Conservation (phyloP, 2,329 filamentous ascomycete genomes). For the Aspergillus fructus region DNA sequence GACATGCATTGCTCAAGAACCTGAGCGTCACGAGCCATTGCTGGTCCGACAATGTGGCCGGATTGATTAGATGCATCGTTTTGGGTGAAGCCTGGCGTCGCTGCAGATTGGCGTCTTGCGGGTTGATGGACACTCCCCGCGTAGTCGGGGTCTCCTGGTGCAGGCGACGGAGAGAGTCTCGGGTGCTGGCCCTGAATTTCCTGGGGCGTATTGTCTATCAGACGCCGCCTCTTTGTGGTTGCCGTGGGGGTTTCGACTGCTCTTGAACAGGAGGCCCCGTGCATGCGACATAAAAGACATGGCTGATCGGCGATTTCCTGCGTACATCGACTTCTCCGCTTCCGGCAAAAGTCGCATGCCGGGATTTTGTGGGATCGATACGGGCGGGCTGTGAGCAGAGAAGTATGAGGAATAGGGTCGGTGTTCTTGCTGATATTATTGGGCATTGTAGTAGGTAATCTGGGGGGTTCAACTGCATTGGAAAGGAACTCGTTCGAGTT, state of each 20-base stretch:
- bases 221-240: background rate
- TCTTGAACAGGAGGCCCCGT: slow-evolving; percentile 1
- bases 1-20: slow-evolving; percentile 7
- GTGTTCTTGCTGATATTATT: background rate
- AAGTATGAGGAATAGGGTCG: background rate
- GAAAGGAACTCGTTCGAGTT: background rate
- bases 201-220: background rate
- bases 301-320: slow-evolving; percentile 8
- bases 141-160: too few relatives aligned
- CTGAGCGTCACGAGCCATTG: slow-evolving; percentile 8
- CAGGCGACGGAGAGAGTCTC: background rate
- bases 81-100: background rate
- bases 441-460: background rate
- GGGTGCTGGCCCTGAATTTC: background rate
- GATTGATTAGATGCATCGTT: slow-evolving; percentile 3
- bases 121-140: too few relatives aligned
- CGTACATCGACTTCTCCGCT: slow-evolving; percentile 7
- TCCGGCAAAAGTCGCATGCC: slow-evolving; percentile 8
- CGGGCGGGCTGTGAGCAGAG: background rate
- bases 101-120: background rate
- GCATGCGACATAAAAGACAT: slow-evolving; percentile 10
- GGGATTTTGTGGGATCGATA: slow-evolving; percentile 7
- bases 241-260: background rate
- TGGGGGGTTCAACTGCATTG: too few relatives aligned
- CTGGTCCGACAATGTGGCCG: slow-evolving; percentile 3